Conservation (phyloP, 176 grass and related monocot species). For the Chloris gayana region DNA sequence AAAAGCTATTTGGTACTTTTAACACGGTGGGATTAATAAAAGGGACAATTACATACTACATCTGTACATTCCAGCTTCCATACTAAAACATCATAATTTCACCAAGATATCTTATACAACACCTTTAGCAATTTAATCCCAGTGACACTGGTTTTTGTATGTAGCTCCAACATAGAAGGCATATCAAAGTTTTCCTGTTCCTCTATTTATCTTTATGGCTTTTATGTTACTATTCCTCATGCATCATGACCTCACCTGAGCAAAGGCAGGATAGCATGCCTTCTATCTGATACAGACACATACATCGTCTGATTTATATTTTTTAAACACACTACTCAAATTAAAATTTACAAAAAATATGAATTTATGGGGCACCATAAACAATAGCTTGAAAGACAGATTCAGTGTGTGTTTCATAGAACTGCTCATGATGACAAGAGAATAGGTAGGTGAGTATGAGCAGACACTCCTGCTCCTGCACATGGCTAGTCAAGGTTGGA, state of each 20-base stretch:
- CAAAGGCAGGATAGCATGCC: background rate
- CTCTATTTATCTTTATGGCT: constrained; percentile 13
- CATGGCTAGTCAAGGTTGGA: background rate
- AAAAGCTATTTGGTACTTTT: background rate
- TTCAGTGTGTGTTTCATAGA: background rate
- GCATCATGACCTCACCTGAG: no score
- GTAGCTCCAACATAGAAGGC: background rate
- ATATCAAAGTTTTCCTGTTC: constrained; percentile 24
- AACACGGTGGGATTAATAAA: constrained; percentile 12
- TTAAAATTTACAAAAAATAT: background rate
- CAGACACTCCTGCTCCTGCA: background rate
- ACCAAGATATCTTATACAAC: background rate
- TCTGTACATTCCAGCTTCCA: background rate
- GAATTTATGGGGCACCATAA: background rate
- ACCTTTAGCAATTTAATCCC: constrained; percentile 21
- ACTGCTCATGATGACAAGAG: background rate
- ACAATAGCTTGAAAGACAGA: constrained; percentile 5
- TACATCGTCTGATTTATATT: background rate
- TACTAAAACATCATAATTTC: constrained; percentile 13
- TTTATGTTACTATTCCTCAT: background rate
- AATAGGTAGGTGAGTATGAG: background rate
- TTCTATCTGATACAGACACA: constrained; percentile 23
- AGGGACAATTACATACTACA: background rate
- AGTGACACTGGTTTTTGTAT: constrained; percentile 10
- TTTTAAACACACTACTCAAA: constrained; percentile 1